Percentiles rank a stretch among this genome's conserved stretches.
phyloP scores from a whole-genome alignment of 2,329 filamentous ascomycete genomes.

The Neofusicoccum ribis region DNA sequence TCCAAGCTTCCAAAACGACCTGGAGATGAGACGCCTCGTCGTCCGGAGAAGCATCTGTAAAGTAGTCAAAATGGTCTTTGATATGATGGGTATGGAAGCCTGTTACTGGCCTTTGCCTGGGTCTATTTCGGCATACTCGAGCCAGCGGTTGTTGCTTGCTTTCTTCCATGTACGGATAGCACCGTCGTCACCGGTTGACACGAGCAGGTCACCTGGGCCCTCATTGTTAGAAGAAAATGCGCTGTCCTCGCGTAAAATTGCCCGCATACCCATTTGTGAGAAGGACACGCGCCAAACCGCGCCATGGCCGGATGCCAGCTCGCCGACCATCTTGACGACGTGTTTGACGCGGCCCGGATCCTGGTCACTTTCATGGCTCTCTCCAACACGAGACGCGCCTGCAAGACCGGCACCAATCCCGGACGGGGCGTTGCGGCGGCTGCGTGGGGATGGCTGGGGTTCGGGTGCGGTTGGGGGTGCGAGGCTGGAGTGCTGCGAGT shows the following conservation, averaged over 20 bases:
- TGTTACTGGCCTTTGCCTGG: slow-evolving; percentile 12
- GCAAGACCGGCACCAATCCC: slow-evolving; percentile 57
- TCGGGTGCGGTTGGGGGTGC: slow-evolving; percentile 15
- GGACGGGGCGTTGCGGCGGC: slow-evolving; percentile 42
- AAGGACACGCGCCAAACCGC: slow-evolving; percentile 77
- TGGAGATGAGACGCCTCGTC: not conserved
- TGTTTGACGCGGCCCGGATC: slow-evolving; percentile 68
- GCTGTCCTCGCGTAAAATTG: not conserved
- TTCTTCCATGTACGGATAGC: slow-evolving; percentile 54
- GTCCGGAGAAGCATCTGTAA: not conserved
- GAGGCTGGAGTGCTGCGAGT: slow-evolving; percentile 43
- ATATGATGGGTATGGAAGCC: not conserved
- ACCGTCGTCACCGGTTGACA: slow-evolving; percentile 76
- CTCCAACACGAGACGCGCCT: slow-evolving; percentile 41
- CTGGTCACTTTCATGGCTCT: slow-evolving; percentile 56
- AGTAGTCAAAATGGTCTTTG: slow-evolving; percentile 5
- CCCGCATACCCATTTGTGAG: slow-evolving; percentile 45
- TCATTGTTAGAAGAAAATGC: not conserved
- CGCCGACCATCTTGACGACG: slow-evolving; percentile 62
- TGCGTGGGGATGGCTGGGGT: slow-evolving; percentile 1
- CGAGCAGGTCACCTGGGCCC: slow-evolving; percentile 68
- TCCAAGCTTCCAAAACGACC: not conserved
- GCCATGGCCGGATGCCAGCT: slow-evolving; percentile 66
- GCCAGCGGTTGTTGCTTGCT: slow-evolving; percentile 49
- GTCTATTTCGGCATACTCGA: slow-evolving; percentile 51